Conservation (phyloP, 2,329 filamentous ascomycete genomes). For the Colletotrichum neosansevieriae region DNA sequence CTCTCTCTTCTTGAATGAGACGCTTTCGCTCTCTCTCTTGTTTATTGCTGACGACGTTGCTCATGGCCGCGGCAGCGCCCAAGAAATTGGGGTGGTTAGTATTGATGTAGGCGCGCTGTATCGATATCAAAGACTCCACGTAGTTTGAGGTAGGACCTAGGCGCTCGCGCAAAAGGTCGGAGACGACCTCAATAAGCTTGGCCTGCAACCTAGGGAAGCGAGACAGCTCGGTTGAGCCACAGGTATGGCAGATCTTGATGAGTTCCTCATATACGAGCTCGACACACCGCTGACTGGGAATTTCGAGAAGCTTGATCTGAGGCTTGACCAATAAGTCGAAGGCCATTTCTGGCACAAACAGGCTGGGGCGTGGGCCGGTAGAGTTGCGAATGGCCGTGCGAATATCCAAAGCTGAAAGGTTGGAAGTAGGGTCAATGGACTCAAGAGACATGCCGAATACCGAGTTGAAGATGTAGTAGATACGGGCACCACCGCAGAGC, state of each 20-base stretch:
- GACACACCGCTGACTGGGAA: conserved; percentile 95
- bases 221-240: conserved; percentile 92
- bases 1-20: conserved; percentile 83
- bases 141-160: conserved; percentile 90
- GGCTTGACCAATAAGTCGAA: conserved; percentile 98
- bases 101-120: conserved; percentile 98
- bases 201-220: conserved; percentile 93
- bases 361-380: conserved; percentile 91
- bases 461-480: conserved; percentile 99
- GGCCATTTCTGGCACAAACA: conserved; percentile 97
- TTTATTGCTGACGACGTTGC: conserved; percentile 92
- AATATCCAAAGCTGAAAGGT: conserved; percentile 94
- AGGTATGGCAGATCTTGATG: conserved; percentile 99
- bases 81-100: conserved; percentile 99
- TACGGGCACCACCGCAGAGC: conserved; percentile 91
- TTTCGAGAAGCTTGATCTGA: conserved; percentile 96
- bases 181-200: conserved; percentile 98
- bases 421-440: conserved; percentile 94
- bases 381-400: conserved; percentile 98
- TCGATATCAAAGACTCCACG: conserved; percentile 96
- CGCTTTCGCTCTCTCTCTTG: conserved; percentile 92
- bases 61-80: conserved; percentile 96
- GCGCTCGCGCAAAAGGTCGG: conserved; percentile 91
- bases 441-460: conserved; percentile 98
- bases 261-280: conserved; percentile 98